Evolutionary conservation across 768 basidiomycete genomes (phyloP).

Genomic region (Xerocomellus dryophilus): DNA sequence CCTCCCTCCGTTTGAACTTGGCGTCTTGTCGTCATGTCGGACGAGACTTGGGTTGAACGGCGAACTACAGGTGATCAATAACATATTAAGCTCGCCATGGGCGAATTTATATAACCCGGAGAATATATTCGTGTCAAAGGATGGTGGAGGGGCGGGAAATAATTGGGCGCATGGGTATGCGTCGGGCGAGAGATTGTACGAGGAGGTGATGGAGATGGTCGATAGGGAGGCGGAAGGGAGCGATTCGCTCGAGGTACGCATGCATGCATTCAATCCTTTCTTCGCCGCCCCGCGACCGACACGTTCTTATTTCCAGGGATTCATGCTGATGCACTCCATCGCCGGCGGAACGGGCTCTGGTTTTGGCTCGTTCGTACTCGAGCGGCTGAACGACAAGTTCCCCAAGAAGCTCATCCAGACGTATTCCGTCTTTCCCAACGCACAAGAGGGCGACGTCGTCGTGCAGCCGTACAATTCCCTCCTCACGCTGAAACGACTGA

Average conservation of each 20-base stretch:
- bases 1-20: too few species aligned
- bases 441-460: slow-evolving; percentile 91
- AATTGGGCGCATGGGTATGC: slow-evolving; percentile 98
- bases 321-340: slow-evolving; percentile 98
- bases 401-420: slow-evolving; percentile 99
- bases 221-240: slow-evolving; percentile 97
- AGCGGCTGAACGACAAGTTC: slow-evolving; percentile 94
- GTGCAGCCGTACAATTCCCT: slow-evolving; percentile 98
- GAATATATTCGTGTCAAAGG: slow-evolving; percentile 93
- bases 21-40: neutral
- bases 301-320: slow-evolving; percentile 58
- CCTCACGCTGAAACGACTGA: slow-evolving; percentile 87
- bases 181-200: slow-evolving; percentile 86
- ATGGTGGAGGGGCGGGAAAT: slow-evolving; percentile 98
- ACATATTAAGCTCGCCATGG: slow-evolving; percentile 85
- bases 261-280: neutral
- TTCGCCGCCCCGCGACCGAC: neutral
- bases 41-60: neutral
- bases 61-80: slow-evolving; percentile 81
- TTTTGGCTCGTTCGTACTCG: slow-evolving; percentile 95
- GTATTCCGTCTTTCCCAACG: slow-evolving; percentile 97
- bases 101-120: slow-evolving; percentile 92
- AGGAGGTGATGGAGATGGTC: slow-evolving; percentile 98
- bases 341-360: slow-evolving; percentile 99
- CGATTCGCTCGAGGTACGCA: slow-evolving; percentile 85